Base-by-base conservation (phyloP, 306 rosid species). In the Prunus mongolica region DNA sequence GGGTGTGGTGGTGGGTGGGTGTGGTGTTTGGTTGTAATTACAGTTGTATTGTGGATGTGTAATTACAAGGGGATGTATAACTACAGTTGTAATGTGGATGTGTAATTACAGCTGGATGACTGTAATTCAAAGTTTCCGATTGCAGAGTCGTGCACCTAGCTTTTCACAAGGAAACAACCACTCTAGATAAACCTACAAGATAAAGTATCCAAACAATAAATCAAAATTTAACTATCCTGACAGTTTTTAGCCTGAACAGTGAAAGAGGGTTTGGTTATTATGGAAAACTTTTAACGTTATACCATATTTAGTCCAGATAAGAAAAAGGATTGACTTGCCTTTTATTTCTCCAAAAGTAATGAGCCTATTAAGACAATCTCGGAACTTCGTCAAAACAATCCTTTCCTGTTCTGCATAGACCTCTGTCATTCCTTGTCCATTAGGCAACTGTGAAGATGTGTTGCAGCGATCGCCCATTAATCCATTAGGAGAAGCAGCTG, bases 311-410 rank as follows among this genome's bases (percentile, higher is more conserved):
- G 63, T 56, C 66, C 66, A 56, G 67, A 60, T 25, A 61, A 16
- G 12, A 75, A 65, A 72, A 67, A 30, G 82, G 73, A 65, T 75
- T 54, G 80, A 87, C 98, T 91, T 87, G 79, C 99, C 99, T 65
- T 88, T 96, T 80, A 89, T 90, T 86, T 96, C 99, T 82, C 99
- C 99, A 74, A 88, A 88, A n/a, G 96, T 86, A 75, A 96, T 92
- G 81, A 96, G 92, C 82, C 87, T 88, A 82, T 93, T 87, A 49
- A 93, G 96, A 79, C 91, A 91, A 66, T 93, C 98, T 74, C 99
- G 92, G 77, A 96, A 88, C 84, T 82, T 87, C 4, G 91, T 88
- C 76, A 96, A 77, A 49, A 93, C 93, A 65, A 84, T 80, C 86
- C 88, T 87, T 87, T 96, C 99, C 85, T 93, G 99, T 81, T 89